A percentile compares a stretch with the other conserved stretches of the same genome.
Conservation (phyloP, 169 alveolate genomes). For the Babesia gibsoni region DNA sequence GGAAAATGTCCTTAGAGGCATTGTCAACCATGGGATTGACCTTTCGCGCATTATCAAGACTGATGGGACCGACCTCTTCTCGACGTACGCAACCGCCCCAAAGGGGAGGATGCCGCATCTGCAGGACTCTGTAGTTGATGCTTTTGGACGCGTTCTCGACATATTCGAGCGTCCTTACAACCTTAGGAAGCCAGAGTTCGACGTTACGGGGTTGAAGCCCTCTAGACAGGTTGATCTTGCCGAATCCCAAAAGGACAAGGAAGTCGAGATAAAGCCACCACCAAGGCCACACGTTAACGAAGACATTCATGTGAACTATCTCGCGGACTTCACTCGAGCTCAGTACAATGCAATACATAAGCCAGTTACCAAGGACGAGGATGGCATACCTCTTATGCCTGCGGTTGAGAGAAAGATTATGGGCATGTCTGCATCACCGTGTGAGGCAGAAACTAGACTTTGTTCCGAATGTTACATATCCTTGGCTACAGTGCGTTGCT, state of each 20-base stretch:
- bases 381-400: not conserved
- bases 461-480: constrained; percentile 46
- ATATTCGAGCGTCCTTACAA: constrained; percentile 43
- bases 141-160: constrained; percentile 48
- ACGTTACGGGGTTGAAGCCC: constrained; percentile 2
- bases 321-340: not conserved
- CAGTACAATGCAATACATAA: constrained; percentile 10
- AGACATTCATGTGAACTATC: constrained; percentile 1
- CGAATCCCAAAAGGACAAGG: constrained; percentile 4
- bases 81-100: constrained; percentile 1
- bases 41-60: constrained; percentile 28
- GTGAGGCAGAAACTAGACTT: constrained; percentile 25
- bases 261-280: not conserved
- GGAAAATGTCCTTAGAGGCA: constrained; percentile 8
- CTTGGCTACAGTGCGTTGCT: constrained; percentile 50
- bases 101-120: constrained; percentile 32
- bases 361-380: not conserved
- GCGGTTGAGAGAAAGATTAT: not conserved
- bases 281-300: constrained; percentile 4
- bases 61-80: constrained; percentile 32
- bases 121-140: constrained; percentile 41
- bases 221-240: constrained; percentile 16
- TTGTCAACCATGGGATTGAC: constrained; percentile 12
- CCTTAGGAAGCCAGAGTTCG: constrained; percentile 44
- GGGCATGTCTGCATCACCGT: constrained; percentile 41